These are phyloP conservation scores for Chenopodium berlandieri DNA, from an alignment of 148 eudicot species.

Conservation along the genomic window DNA sequence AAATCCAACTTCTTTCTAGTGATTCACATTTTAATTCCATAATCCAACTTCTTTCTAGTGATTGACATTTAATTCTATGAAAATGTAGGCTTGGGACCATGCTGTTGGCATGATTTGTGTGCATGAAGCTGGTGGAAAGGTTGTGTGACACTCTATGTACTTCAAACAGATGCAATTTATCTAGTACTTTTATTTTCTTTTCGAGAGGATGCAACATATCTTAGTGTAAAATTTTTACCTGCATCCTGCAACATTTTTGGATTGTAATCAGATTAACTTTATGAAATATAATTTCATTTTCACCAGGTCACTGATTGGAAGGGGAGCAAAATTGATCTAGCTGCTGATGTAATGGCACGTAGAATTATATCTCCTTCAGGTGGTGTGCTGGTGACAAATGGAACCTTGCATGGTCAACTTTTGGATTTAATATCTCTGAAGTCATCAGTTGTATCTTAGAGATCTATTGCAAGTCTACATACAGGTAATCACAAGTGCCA, in stretches of 20 bases:
- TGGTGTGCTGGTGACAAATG: slow-evolving; percentile 75
- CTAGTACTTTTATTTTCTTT: neutral
- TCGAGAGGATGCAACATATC: neutral
- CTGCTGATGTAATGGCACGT: slow-evolving; percentile 65
- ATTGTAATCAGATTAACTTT: slow-evolving; percentile 9
- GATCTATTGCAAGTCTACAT: neutral
- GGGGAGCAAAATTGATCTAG: slow-evolving; percentile 69
- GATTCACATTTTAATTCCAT: slow-evolving; percentile 16
- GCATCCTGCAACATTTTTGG: neutral
- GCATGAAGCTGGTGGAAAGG: slow-evolving; percentile 97
- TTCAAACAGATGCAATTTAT: neutral
- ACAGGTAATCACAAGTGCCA: slow-evolving; percentile 21
- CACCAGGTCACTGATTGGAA: slow-evolving; percentile 85
- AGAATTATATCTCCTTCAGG: slow-evolving; percentile 73
- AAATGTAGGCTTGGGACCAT: slow-evolving; percentile 86
- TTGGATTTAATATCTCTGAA: slow-evolving; percentile 50
- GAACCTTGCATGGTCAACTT: slow-evolving; percentile 54
- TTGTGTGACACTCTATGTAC: slow-evolving; percentile 22
- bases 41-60: neutral
- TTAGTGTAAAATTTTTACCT: neutral
- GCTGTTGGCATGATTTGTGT: slow-evolving; percentile 92
- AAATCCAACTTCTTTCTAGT: neutral
- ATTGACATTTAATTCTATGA: slow-evolving; percentile 15
- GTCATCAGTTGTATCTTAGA: slow-evolving; percentile 38
- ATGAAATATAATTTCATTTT: neutral